These are phyloP conservation scores for Fusarium oxysporum DNA, from an alignment of 2,329 filamentous ascomycete species.

Conservation along the genomic window DNA sequence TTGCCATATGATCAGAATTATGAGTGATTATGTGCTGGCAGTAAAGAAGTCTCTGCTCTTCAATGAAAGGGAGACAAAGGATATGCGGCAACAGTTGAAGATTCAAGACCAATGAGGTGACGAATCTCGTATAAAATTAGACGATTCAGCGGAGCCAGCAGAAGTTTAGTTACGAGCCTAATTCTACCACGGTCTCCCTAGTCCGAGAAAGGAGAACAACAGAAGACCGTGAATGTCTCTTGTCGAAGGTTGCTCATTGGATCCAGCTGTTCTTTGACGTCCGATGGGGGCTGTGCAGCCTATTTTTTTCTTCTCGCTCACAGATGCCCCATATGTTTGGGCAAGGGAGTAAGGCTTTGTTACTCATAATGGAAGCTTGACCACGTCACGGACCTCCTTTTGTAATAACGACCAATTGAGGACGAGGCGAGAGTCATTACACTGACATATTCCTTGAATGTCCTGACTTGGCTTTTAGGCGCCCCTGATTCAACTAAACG, in stretches of 20 bases:
- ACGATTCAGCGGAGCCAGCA: slow-evolving; percentile 11
- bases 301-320: slow-evolving; percentile 17
- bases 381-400: slow-evolving; percentile 44
- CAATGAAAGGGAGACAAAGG: not conserved
- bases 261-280: slow-evolving; percentile 12
- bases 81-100: not conserved
- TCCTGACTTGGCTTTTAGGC: not conserved
- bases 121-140: slow-evolving; percentile 28
- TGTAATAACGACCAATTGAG: slow-evolving; percentile 32
- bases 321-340: slow-evolving; percentile 27
- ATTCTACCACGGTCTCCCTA: slow-evolving; percentile 21
- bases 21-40: not conserved
- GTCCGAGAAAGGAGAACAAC: slow-evolving; percentile 9
- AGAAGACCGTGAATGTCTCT: not conserved
- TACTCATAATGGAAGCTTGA: slow-evolving; percentile 27
- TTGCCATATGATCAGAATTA: slow-evolving; percentile 16
- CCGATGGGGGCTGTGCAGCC: slow-evolving; percentile 31
- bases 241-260: slow-evolving; percentile 22
- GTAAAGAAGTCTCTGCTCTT: not conserved
- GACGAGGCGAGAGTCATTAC: slow-evolving; percentile 37
- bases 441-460: not conserved
- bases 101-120: not conserved
- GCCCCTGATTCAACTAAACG: slow-evolving; percentile 11
- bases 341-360: slow-evolving; percentile 27
- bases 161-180: slow-evolving; percentile 40